Evolutionary conservation across 768 basidiomycete species (phyloP).

Genomic region (Tephrocybe sp.): DNA sequence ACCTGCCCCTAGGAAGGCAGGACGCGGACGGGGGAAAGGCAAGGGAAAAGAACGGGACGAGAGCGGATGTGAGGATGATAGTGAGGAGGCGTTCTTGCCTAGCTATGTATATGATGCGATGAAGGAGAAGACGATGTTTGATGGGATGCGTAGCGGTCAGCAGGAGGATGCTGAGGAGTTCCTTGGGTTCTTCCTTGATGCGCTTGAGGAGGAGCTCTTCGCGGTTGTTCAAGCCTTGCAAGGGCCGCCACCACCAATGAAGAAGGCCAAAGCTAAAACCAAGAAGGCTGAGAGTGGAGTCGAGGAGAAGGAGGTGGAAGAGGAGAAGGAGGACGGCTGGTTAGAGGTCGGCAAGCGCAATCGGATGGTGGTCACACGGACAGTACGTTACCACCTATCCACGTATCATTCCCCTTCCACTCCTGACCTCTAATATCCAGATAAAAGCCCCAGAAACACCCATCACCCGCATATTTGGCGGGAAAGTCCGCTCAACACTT

Average conservation of each 20-base stretch:
- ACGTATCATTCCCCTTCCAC: neutral
- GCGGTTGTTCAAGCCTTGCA: slow-evolving; percentile 52
- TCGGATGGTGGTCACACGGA: slow-evolving; percentile 74
- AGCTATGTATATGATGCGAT: slow-evolving; percentile 88
- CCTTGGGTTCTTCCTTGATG: slow-evolving; percentile 95
- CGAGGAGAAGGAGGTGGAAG: slow-evolving; percentile 37
- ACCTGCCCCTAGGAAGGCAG: slow-evolving; percentile 25
- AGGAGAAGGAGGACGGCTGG: slow-evolving; percentile 70
- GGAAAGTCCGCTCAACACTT: slow-evolving; percentile 85
- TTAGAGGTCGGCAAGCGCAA: slow-evolving; percentile 92
- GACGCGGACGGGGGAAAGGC: slow-evolving; percentile 36
- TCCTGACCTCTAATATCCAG: slow-evolving; percentile 32
- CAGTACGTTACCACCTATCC: slow-evolving; percentile 45
- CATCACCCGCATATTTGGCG: slow-evolving; percentile 91
- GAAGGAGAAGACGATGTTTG: slow-evolving; percentile 92
- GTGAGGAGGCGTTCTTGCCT: slow-evolving; percentile 75
- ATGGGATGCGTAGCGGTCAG: slow-evolving; percentile 90
- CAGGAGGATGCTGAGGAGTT: slow-evolving; percentile 99
- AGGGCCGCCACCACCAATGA: slow-evolving; percentile 37
- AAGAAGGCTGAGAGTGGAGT: slow-evolving; percentile 22
- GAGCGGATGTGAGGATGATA: slow-evolving; percentile 40
- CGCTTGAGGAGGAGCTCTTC: slow-evolving; percentile 89
- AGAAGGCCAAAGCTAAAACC: slow-evolving; percentile 29
- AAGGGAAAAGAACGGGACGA: slow-evolving; percentile 25
- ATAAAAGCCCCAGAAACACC: slow-evolving; percentile 82